phyloP scores from a whole-genome alignment of 345 rosid species.

The Arabis hirsuta region DNA sequence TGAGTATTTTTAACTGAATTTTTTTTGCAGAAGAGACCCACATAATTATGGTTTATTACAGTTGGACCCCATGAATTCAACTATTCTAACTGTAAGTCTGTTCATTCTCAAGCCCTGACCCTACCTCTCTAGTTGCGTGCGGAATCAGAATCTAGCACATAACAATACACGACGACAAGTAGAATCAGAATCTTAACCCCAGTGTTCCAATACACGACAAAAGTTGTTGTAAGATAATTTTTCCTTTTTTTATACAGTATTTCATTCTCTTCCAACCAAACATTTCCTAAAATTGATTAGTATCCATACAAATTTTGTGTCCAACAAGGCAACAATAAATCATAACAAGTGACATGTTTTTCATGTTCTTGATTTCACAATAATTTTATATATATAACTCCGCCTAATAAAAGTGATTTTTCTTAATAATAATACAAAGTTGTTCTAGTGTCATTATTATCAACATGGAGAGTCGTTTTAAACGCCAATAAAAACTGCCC shows the following conservation, averaged over 20 bases:
- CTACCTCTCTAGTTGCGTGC: not conserved
- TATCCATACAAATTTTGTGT: no score
- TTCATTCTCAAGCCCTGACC: not conserved
- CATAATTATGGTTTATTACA: not conserved
- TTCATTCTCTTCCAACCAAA: not conserved
- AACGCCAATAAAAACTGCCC: no score
- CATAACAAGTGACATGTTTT: no score
- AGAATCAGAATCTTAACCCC: conserved; percentile 8
- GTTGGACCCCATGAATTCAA: conserved; percentile 18
- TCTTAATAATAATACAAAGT: no score
- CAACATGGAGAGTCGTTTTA: no score
- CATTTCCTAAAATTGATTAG: no score
- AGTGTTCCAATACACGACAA: conserved; percentile 1
- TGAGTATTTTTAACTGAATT: not conserved
- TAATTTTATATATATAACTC: no score
- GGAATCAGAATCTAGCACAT: conserved; percentile 31
- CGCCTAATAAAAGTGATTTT: no score
- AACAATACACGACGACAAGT: not conserved
- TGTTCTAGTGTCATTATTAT: no score
- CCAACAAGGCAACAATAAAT: no score
- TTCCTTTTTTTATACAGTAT: not conserved
- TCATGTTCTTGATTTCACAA: no score
- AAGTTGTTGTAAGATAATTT: not conserved
- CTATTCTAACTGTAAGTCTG: not conserved
- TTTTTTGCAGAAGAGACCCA: not conserved